These are phyloP conservation scores for Plectosphaerella cucumerina DNA, from an alignment of 2,329 filamentous ascomycete species.

Conservation along the genomic window DNA sequence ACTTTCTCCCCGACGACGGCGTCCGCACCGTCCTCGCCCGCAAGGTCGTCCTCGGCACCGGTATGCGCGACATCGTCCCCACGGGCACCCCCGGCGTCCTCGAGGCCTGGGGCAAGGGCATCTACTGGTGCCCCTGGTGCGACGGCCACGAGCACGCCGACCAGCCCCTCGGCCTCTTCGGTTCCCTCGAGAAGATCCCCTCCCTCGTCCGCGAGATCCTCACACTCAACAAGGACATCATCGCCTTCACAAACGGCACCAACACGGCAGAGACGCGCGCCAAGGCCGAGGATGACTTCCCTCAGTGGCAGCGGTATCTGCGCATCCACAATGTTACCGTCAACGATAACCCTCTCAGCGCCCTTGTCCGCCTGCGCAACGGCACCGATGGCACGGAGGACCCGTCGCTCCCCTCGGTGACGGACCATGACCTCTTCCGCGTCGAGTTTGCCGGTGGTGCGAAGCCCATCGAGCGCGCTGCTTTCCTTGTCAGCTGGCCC, in stretches of 20 bases:
- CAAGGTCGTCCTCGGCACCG: slow-evolving; percentile 55
- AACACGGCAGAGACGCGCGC: slow-evolving; percentile 39
- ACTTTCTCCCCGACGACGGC: slow-evolving; percentile 11
- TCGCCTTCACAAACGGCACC: slow-evolving; percentile 58
- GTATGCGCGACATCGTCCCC: slow-evolving; percentile 51
- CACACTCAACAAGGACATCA: slow-evolving; percentile 50
- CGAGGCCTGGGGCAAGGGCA: slow-evolving; percentile 54
- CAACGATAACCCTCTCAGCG: slow-evolving; percentile 50
- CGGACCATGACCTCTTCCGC: slow-evolving; percentile 51
- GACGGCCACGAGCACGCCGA: slow-evolving; percentile 59
- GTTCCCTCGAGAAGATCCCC: slow-evolving; percentile 34
- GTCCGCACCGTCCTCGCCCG: slow-evolving; percentile 35
- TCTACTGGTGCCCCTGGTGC: slow-evolving; percentile 64
- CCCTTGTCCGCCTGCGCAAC: slow-evolving; percentile 41
- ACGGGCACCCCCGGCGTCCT: slow-evolving; percentile 46
- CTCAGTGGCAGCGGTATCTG: slow-evolving; percentile 46
- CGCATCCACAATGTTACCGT: slow-evolving; percentile 44
- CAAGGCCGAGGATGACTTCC: slow-evolving; percentile 31
- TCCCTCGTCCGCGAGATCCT: slow-evolving; percentile 45
- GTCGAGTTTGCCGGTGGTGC: slow-evolving; percentile 41
- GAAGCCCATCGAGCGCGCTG: slow-evolving; percentile 36
- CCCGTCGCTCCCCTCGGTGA: slow-evolving; percentile 34
- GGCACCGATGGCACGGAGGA: slow-evolving; percentile 31
- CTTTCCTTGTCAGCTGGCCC: slow-evolving; percentile 47
- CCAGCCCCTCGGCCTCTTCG: slow-evolving; percentile 51